A percentile compares a stretch with the other conserved stretches of the same genome.
These are phyloP conservation scores for Nigrograna mackinnonii DNA, from an alignment of 2,329 filamentous ascomycete genomes.

Conservation along the genomic window DNA sequence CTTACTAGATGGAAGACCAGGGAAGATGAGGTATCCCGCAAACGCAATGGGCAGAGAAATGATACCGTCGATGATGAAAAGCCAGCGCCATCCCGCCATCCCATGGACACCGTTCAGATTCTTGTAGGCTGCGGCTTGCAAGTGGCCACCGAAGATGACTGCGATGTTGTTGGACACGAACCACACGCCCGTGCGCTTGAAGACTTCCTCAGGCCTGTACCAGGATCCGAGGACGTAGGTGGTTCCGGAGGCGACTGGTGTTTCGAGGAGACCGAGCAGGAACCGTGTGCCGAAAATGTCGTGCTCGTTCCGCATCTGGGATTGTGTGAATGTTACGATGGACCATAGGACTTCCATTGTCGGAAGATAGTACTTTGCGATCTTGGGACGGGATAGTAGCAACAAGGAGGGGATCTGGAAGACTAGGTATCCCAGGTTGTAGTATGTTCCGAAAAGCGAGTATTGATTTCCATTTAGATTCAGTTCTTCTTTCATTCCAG, in stretches of 20 bases:
- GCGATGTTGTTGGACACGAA: conserved; percentile 57
- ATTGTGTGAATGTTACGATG: conserved; percentile 43
- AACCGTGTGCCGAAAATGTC: conserved; percentile 46
- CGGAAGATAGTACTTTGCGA: conserved; percentile 41
- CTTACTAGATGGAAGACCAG: conserved; percentile 54
- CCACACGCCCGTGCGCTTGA: conserved; percentile 60
- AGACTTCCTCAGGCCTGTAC: conserved; percentile 51
- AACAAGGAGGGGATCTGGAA: conserved; percentile 44
- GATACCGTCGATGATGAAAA: conserved; percentile 61
- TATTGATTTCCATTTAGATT: conserved; percentile 62
- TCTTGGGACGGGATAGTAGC: conserved; percentile 40
- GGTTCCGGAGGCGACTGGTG: conserved; percentile 39
- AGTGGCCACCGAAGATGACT: conserved; percentile 61
- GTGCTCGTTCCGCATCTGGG: conserved; percentile 39
- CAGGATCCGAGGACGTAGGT: conserved; percentile 43
- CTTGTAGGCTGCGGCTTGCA: conserved; percentile 59
- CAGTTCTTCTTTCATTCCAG: conserved; percentile 37
- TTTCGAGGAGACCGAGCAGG: conserved; percentile 39
- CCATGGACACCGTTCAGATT: conserved; percentile 54
- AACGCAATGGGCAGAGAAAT: conserved; percentile 61
- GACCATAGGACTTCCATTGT: conserved; percentile 47
- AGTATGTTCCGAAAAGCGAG: conserved; percentile 49
- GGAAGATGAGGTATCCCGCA: conserved; percentile 59
- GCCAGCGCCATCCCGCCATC: conserved; percentile 48
- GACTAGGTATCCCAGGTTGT: conserved; percentile 44